Evolutionary conservation across 2,329 filamentous ascomycete species (phyloP).

Genomic region (Exophiala dermatitidis): DNA sequence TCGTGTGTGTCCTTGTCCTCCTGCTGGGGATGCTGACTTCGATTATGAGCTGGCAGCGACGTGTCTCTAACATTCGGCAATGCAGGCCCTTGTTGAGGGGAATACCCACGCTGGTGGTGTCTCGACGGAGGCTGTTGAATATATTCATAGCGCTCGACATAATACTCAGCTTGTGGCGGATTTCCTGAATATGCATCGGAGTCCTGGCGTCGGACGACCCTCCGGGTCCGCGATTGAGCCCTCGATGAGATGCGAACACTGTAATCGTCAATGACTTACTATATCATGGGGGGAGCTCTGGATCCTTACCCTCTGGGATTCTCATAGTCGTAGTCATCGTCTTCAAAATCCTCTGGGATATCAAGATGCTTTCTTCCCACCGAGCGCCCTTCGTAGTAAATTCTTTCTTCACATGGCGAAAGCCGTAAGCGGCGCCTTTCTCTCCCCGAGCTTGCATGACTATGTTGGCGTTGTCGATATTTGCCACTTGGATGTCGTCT

Average conservation of each 20-base stretch:
- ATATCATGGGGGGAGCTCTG: neutral
- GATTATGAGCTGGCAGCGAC: neutral
- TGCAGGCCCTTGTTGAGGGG: conserved; percentile 13
- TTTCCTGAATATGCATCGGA: conserved; percentile 4
- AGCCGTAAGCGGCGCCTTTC: conserved; percentile 7
- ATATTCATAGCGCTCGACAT: conserved; percentile 2
- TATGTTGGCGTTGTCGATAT: conserved; percentile 3
- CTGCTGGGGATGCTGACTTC: neutral
- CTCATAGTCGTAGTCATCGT: conserved; percentile 6
- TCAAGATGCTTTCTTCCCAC: neutral
- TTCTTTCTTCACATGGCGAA: conserved; percentile 8
- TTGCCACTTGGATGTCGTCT: neutral
- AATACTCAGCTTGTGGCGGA: neutral
- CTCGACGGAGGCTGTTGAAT: neutral
- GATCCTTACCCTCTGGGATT: neutral
- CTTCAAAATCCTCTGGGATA: neutral
- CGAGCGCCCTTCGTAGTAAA: conserved; percentile 1
- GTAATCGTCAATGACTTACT: neutral
- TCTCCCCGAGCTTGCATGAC: neutral
- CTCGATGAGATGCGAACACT: neutral
- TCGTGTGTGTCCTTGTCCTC: neutral
- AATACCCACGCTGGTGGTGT: neutral
- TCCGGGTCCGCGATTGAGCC: neutral
- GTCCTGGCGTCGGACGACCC: conserved; percentile 8
- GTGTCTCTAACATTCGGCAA: neutral